Conservation (phyloP, 1,139 yeast species). For the Yamadazyma atlantica region DNA sequence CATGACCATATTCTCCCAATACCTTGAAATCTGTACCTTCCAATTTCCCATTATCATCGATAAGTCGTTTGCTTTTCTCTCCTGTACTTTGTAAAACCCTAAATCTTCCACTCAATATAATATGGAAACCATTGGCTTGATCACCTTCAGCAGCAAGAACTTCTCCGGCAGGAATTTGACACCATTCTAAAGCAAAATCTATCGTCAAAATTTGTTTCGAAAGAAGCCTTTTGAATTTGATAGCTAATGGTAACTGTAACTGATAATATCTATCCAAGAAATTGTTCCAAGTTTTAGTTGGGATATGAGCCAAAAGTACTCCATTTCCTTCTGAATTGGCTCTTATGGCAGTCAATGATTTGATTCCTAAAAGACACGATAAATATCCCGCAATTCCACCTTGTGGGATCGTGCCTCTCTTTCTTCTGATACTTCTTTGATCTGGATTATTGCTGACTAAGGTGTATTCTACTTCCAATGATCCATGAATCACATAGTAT, state of each 20-base stretch:
- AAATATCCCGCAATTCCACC: slow-evolving; percentile 92
- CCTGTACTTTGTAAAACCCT: slow-evolving; percentile 49
- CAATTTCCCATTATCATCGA: slow-evolving; percentile 22
- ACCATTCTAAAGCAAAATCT: slow-evolving; percentile 95
- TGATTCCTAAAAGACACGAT: slow-evolving; percentile 76
- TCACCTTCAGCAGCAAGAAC: slow-evolving; percentile 80
- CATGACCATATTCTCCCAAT: slow-evolving; percentile 86
- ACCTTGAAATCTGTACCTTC: slow-evolving; percentile 34
- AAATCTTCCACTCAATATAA: slow-evolving; percentile 86
- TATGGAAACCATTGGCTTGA: slow-evolving; percentile 87
- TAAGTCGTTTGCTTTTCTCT: slow-evolving; percentile 9
- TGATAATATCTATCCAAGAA: slow-evolving; percentile 75
- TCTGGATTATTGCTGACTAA: slow-evolving; percentile 22
- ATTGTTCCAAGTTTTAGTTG: slow-evolving; percentile 60
- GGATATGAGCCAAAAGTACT: slow-evolving; percentile 68
- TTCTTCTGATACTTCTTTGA: slow-evolving; percentile 14
- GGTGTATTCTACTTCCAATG: slow-evolving; percentile 50
- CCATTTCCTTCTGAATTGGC: slow-evolving; percentile 58
- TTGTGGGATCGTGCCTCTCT: slow-evolving; percentile 57
- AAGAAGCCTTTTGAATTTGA: slow-evolving; percentile 62
- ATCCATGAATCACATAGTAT: slow-evolving; percentile 77
- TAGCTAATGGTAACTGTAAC: slow-evolving; percentile 76
- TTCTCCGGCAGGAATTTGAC: slow-evolving; percentile 83
- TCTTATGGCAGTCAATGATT: slow-evolving; percentile 70
- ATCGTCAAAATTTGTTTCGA: slow-evolving; percentile 69